Base-by-base conservation (phyloP, 2,329 filamentous ascomycete genomes). In the Madurella mycetomatis region DNA sequence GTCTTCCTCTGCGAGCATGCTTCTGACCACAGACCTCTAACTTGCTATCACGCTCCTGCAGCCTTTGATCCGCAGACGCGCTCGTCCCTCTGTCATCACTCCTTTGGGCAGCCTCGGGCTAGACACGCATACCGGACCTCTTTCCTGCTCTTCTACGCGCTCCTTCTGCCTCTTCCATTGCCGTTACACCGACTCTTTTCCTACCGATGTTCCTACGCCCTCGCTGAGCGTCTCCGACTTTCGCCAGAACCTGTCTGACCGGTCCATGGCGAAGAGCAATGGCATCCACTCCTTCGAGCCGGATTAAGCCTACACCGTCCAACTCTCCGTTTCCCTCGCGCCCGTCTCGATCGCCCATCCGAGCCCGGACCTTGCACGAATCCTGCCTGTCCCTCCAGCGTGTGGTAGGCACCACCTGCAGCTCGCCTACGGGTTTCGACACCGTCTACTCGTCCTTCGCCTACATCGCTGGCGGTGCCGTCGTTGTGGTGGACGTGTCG, bases 401-500 rank as follows among this genome's bases (percentile, higher is more conserved):
- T 59, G 90, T 97, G 54, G 88, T 97, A 65, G 94, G 94, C 45
- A 95, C 92, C 19, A 97, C 92, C 8, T 92, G 90, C 60, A 83
- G 78, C 62, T 88, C 88, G 4, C 86, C 90, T 41, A 92, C 88
- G 67, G 90, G 89, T 59, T 95, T 99, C 70, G 91, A 95, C 68
- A 85, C 83, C 60, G 84, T 92, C 56, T 77, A 86, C 41, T 82
- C 85, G 12, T 86, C 81, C 48, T 96, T 97, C 71, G 91, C 91
- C 52, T 94, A 95, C 69, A 92, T 91, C 59, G 92, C 94, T 9
- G 94, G 94, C 52, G 94, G 91, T 9, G 90, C 92, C 42, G 92
- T 90, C n/a, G 90, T 99, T 0, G 83, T 97, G 16, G 90, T 92
- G 8, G 85, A 88, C 62, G 78, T 96, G 49, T 83, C 90, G 60